A percentile compares a stretch with the other conserved stretches of the same genome.
These are phyloP conservation scores for Phyllostachys edulis DNA, from an alignment of 176 grass and related monocot species.

Conservation along the genomic window DNA sequence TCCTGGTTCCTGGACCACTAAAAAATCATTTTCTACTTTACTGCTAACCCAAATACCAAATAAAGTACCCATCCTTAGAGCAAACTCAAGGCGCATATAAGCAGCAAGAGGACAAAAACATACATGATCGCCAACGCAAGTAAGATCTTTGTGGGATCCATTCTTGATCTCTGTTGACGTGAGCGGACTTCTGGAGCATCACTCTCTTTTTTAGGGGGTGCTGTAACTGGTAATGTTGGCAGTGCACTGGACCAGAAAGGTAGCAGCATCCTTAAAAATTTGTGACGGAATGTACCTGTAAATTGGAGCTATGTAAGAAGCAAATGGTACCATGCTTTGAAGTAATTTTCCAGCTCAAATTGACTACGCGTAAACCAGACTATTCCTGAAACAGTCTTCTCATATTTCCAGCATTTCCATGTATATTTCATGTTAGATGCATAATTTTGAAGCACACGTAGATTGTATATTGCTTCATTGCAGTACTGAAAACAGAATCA, in stretches of 20 bases:
- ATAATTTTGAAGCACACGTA: neutral
- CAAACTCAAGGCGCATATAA: neutral
- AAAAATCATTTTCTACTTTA: constrained; percentile 10
- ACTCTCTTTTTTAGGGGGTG: constrained; percentile 68
- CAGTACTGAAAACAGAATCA: neutral
- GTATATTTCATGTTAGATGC: constrained; percentile 15
- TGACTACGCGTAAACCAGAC: neutral
- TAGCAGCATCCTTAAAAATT: constrained; percentile 87
- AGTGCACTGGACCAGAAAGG: constrained; percentile 94
- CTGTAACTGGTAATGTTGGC: constrained; percentile 86
- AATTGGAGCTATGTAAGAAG: constrained; percentile 32
- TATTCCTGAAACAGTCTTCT: neutral
- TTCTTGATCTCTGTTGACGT: constrained; percentile 71
- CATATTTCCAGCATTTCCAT: neutral
- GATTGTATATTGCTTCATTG: neutral
- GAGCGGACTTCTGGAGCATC: constrained; percentile 65
- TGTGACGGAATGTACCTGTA: constrained; percentile 83
- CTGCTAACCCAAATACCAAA: neutral
- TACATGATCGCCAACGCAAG: constrained; percentile 90
- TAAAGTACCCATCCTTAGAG: neutral
- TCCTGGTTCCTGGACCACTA: neutral
- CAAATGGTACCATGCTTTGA: constrained; percentile 16
- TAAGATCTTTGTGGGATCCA: constrained; percentile 91
- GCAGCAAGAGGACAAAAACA: neutral
- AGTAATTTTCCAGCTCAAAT: constrained; percentile 11